Evolutionary conservation across 192 early-diverging fungal genomes (phyloP).

Genomic region (Coemansia sp.): DNA sequence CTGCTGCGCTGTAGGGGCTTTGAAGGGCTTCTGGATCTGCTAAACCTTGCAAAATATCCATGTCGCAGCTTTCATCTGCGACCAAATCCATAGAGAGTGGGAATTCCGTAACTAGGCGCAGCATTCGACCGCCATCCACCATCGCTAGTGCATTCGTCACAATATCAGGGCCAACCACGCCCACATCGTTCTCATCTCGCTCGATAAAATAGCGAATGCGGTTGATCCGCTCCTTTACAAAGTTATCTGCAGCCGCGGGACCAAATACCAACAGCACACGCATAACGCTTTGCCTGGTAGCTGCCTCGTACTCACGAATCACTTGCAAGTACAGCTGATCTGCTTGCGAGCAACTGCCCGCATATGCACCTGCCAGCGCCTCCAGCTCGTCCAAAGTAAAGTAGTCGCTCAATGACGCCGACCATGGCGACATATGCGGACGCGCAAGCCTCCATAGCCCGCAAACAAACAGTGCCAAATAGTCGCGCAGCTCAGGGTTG

Average conservation of each 20-base stretch:
- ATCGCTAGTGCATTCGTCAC: conserved; percentile 23
- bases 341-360: conserved; percentile 22
- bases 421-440: conserved; percentile 46
- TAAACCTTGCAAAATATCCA: too few relatives aligned
- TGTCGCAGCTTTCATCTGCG: too few relatives aligned
- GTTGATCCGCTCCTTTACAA: conserved; percentile 24
- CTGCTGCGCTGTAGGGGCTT: background rate
- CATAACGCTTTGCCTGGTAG: conserved; percentile 42
- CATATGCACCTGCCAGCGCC: conserved; percentile 33
- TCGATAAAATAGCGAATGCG: conserved; percentile 32
- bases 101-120: conserved; percentile 37
- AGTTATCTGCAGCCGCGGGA: conserved; percentile 18
- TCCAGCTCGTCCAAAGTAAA: conserved; percentile 47
- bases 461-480: conserved; percentile 10
- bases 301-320: conserved; percentile 30
- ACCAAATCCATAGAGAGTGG: conserved; percentile 1
- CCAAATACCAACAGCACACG: conserved; percentile 45
- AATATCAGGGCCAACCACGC: conserved; percentile 30
- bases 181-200: conserved; percentile 43
- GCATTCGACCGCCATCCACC: conserved; percentile 24
- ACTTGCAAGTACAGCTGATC: conserved; percentile 31
- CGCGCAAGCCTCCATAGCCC: conserved; percentile 36
- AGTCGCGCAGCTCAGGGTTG: conserved; percentile 5
- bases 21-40: conserved; percentile 6
- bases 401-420: conserved; percentile 36